Evolutionary conservation across 129 eudicot genomes (phyloP).

Genomic region (Artemisia tridentata): DNA sequence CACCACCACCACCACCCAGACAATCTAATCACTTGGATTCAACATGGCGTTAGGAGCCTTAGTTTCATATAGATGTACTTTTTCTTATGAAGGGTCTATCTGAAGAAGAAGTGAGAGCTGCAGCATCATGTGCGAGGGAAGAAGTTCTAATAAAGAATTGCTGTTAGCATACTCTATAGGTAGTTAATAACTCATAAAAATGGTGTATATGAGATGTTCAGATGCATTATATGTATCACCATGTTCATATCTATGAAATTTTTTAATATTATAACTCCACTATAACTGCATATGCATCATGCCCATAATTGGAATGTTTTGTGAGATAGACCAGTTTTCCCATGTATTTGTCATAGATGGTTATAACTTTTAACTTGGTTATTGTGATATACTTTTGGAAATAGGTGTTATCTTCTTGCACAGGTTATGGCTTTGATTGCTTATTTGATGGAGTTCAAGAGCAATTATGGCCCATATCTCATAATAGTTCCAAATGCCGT

Average conservation of each 20-base stretch:
- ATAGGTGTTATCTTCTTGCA: slow-evolving; percentile 5
- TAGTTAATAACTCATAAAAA: not conserved
- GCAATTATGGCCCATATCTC: slow-evolving; percentile 97
- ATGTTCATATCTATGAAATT: too few relatives aligned
- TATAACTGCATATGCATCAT: not conserved
- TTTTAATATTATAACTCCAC: too few relatives aligned
- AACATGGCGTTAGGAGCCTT: too few relatives aligned
- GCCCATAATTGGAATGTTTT: not conserved
- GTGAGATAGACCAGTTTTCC: too few relatives aligned
- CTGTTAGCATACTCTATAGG: slow-evolving; percentile 54
- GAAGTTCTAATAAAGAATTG: slow-evolving; percentile 93
- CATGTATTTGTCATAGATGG: too few relatives aligned
- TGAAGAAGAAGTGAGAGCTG: slow-evolving; percentile 98
- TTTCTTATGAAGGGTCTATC: slow-evolving; percentile 68
- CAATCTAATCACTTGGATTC: too few relatives aligned
- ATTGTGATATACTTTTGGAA: not conserved
- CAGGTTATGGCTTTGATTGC: slow-evolving; percentile 99
- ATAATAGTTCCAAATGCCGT: slow-evolving; percentile 98
- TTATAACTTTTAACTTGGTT: not conserved
- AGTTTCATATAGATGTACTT: not conserved
- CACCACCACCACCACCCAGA: too few relatives aligned
- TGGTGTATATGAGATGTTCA: not conserved
- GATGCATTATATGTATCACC: too few relatives aligned
- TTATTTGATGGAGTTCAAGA: slow-evolving; percentile 94
- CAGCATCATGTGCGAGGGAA: slow-evolving; percentile 96